Evolutionary conservation across 2,329 filamentous ascomycete species (phyloP).

Genomic region (Trichoderma arundinaceum): DNA sequence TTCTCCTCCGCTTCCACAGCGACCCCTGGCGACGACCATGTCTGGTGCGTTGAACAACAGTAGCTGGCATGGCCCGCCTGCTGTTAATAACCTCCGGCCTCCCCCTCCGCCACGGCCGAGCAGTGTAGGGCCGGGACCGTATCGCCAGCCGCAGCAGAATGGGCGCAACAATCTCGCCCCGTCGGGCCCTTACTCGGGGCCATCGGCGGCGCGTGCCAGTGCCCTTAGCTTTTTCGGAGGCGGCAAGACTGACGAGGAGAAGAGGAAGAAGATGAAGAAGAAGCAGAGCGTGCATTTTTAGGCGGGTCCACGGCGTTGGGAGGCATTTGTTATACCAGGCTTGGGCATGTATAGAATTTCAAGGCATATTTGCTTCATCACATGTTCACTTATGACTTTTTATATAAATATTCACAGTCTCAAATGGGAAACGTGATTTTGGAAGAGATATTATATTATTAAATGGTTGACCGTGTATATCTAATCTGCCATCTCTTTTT

Average conservation of each 20-base stretch:
- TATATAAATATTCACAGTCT: not conserved
- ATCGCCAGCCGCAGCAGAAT: conserved; percentile 11
- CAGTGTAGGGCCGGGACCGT: conserved; percentile 49
- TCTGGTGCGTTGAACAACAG: conserved; percentile 29
- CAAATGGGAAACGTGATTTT: too few relatives aligned
- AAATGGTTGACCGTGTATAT: not conserved
- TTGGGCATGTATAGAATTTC: conserved; percentile 1
- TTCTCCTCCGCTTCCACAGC: conserved; percentile 45
- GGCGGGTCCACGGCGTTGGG: conserved; percentile 5
- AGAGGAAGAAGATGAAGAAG: conserved; percentile 52
- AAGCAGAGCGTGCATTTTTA: conserved; percentile 57
- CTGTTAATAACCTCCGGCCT: conserved; percentile 40
- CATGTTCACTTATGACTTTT: not conserved
- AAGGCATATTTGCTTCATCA: not conserved
- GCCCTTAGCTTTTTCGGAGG: conserved; percentile 53
- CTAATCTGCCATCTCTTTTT: not conserved
- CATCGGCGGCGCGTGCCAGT: conserved; percentile 52
- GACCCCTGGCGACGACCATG: conserved; percentile 34
- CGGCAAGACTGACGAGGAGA: conserved; percentile 45
- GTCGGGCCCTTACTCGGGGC: conserved; percentile 37
- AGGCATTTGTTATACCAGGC: not conserved
- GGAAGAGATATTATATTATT: not conserved
- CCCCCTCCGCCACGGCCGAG: conserved; percentile 52
- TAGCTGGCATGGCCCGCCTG: conserved; percentile 33
- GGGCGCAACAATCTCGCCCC: conserved; percentile 33